Base-by-base conservation (phyloP, 805 yeast species). In the Schizosaccharomyces lindneri region DNA sequence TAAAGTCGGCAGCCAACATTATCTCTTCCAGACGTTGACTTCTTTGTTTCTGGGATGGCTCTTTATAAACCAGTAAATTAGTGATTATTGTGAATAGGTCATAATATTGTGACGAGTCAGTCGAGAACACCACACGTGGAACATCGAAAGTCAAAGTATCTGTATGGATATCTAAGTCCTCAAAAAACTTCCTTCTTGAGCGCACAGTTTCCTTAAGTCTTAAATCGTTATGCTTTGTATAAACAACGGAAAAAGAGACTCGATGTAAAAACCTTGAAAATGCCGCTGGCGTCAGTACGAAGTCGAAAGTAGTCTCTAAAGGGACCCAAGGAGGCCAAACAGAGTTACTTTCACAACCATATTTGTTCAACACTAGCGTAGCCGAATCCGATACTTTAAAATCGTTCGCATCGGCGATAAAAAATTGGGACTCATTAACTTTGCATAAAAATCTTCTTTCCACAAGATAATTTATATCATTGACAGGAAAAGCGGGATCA, bases 261-360 rank as follows among this genome's bases (percentile, higher is more conserved):
- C 82, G 78, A 41, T 83, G 79, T 31, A 87, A 76, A 48, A 89
- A 72, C 60, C 81, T 74, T 62, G 78, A 77, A 13, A 77, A 74
- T 11, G 72, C 67, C 63, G 80, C 71, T 1, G 76, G 67, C 0
- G 76, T 74, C 21, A 79, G 74, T 61, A 59, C 61, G 17, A 59
- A 59, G 24, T 81, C 81, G 64, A 80, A 78, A 64, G 85, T 80
- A 27, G 82, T 74, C 67, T 87, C 95, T 59, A 80, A 69, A 1
- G 89, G 87, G 43, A 88, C 70, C 87, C 95, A 89, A 0, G 95
- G 94, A 2, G 96, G 96, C 97, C 96, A 89, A 21, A 62, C 5
- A 41, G 64, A 48, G 31, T 63, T 63, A 17, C 71, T 67, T 7
- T 67, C 70, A 1, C 85, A 78, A 0, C 95, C 93, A 71, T 87